Conservation (phyloP, 495 filamentous ascomycete genomes). For the Glonium stellatum region DNA sequence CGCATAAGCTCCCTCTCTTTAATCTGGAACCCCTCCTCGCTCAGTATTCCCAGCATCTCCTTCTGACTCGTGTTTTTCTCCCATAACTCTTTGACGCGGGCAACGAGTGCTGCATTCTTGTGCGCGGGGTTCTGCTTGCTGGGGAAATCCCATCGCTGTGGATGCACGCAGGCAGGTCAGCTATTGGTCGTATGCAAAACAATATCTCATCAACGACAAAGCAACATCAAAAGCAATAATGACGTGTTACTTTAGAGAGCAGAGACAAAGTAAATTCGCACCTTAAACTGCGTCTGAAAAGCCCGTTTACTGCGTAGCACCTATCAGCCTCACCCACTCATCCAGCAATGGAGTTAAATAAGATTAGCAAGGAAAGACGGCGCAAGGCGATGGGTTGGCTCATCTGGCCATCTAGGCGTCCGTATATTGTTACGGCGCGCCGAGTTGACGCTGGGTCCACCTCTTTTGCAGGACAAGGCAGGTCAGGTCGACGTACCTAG, state of each 20-base stretch:
- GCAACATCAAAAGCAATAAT: background rate
- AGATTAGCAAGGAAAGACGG: constrained; percentile 15
- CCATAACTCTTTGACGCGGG: constrained; percentile 68
- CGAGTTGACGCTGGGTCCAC: constrained; percentile 3
- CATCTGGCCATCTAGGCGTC: background rate
- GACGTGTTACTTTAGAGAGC: background rate
- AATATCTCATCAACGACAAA: background rate
- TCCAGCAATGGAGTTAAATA: background rate
- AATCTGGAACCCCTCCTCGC: constrained; percentile 63
- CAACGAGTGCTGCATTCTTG: constrained; percentile 58
- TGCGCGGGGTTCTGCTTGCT: constrained; percentile 62
- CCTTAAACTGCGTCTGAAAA: constrained; percentile 64
- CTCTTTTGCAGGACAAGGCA: constrained; percentile 2
- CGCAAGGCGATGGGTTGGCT: background rate
- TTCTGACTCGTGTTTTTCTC: constrained; percentile 60
- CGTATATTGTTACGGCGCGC: background rate
- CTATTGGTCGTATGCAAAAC: background rate
- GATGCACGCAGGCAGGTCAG: background rate
- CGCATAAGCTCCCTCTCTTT: constrained; percentile 61
- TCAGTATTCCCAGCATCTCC: constrained; percentile 65
- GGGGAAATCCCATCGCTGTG: constrained; percentile 64
- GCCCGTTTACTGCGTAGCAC: constrained; percentile 54
- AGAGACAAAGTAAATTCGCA: background rate
- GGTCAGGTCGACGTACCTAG: constrained; percentile 21
- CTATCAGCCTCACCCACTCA: constrained; percentile 2